These are phyloP conservation scores for Aspergillus sp. DNA, from an alignment of 2,329 filamentous ascomycete genomes.

Conservation along the genomic window DNA sequence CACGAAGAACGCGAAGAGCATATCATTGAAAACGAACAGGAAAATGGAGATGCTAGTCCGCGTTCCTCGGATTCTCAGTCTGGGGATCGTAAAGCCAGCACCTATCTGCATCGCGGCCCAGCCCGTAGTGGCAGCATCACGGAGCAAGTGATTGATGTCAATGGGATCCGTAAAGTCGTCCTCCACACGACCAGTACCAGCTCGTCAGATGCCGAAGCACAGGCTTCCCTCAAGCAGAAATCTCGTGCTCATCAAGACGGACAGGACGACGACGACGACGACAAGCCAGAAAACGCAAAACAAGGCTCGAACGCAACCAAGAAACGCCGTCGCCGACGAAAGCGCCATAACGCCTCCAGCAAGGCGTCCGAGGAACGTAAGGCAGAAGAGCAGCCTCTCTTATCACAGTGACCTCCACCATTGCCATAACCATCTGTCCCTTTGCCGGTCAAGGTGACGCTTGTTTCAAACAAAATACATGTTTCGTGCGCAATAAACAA, in stretches of 20 bases:
- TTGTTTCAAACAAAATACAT: background rate
- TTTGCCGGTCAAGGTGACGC: background rate
- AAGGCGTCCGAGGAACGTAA: background rate
- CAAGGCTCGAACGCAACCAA: slow-evolving; percentile 8
- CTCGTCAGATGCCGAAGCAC: slow-evolving; percentile 35
- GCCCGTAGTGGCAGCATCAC: slow-evolving; percentile 73
- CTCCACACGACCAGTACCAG: slow-evolving; percentile 62
- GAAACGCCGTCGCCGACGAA: slow-evolving; percentile 22
- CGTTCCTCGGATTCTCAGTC: slow-evolving; percentile 19
- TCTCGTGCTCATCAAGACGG: background rate
- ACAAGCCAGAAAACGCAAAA: slow-evolving; percentile 2
- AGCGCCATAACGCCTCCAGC: slow-evolving; percentile 6
- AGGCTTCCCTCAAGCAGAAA: background rate
- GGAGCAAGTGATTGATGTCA: slow-evolving; percentile 69
- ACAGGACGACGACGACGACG: slow-evolving; percentile 8
- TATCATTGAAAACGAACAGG: slow-evolving; percentile 18
- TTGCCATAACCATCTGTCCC: background rate
- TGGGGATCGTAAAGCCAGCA: slow-evolving; percentile 16
- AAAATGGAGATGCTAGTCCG: slow-evolving; percentile 18
- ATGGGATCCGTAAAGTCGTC: slow-evolving; percentile 71
- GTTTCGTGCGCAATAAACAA: background rate
- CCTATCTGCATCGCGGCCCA: slow-evolving; percentile 40
- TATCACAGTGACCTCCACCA: slow-evolving; percentile 3
- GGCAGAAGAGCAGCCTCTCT: slow-evolving; percentile 6
- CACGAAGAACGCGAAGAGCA: slow-evolving; percentile 25